Evolutionary conservation across 257 asterid species (phyloP), one percentile per base, ranked within the genome.

Genomic region (Misopates orontium): DNA sequence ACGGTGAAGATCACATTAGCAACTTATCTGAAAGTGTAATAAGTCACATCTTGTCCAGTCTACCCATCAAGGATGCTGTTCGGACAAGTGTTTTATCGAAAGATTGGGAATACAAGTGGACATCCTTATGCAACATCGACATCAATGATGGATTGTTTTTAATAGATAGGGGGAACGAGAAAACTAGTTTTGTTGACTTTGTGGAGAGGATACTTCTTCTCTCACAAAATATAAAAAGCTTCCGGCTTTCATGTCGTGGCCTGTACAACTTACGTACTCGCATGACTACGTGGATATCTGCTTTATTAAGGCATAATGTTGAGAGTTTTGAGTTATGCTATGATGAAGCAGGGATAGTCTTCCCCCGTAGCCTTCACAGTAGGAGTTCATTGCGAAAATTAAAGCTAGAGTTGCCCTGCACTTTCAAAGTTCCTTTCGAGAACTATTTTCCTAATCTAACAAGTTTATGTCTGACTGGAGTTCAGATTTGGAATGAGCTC

Each of bases 361-460:
- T 62, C 0, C 68, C 68, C 17, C n/a, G 54, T 13, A 9, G 57
- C 57, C 47, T 63, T 63, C 28, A 44, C 9, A 18, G n/a, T 47
- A n/a, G 22, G 4, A 44, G 9, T 49, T 21, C 25, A 1, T 42
- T 63, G 48, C 49, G 25, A 25, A 47, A n/a, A 0, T 49, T 63
- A 22, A 19, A 20, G 14, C 1, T 53, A 4, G 17, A 44, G 0
- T 1, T 24, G 18, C 23, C 28, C 1, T 63, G 68, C 68, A 24
- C 8, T 20, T 24, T 63, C 58, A 24, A 9, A 18, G 66, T 41
- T 19, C 23, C 68, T 47, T 9, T 9, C 20, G 6, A 11, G 41
- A 45, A 10, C 25, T 48, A 48, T 28, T 63, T 23, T 52, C 25
- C 58, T 11, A 63, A 47, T 36, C 68, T 63, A 3, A 47, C 20